Evolutionary conservation across 2,329 filamentous ascomycete species (phyloP).

Genomic region (Huntiella savannae): DNA sequence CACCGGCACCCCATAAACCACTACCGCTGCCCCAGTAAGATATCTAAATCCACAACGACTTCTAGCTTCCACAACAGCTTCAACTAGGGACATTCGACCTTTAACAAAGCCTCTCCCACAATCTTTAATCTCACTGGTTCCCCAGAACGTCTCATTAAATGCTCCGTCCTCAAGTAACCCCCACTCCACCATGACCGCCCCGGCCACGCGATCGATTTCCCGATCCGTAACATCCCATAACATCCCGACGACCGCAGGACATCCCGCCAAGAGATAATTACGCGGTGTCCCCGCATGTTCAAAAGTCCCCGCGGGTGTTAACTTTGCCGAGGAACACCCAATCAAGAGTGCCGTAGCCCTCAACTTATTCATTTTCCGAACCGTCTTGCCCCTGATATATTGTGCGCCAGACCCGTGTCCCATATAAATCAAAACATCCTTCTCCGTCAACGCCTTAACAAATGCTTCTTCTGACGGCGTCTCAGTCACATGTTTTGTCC

Average conservation of each 20-base stretch:
- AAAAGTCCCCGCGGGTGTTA: conserved; percentile 51
- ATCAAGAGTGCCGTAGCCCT: conserved; percentile 68
- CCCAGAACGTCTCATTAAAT: conserved; percentile 32
- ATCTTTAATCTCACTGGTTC: conserved; percentile 53
- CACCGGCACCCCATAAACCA: conserved; percentile 87
- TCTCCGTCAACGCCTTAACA: conserved; percentile 41
- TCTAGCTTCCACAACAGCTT: conserved; percentile 59
- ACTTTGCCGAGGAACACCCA: conserved; percentile 74
- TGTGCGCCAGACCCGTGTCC: conserved; percentile 90
- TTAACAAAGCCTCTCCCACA: conserved; percentile 20
- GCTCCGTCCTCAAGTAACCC: conserved; percentile 42
- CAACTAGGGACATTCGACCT: conserved; percentile 40
- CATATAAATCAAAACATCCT: conserved; percentile 75
- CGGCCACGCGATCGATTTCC: conserved; percentile 86
- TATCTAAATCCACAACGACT: conserved; percentile 73
- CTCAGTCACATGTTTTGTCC: conserved; percentile 50
- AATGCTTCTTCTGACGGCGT: conserved; percentile 64
- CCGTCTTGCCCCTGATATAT: conserved; percentile 71
- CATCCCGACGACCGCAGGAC: conserved; percentile 73
- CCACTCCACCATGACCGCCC: conserved; percentile 66
- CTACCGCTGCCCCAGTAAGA: conserved; percentile 81
- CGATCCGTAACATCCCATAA: conserved; percentile 97
- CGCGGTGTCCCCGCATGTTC: conserved; percentile 80
- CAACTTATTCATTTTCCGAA: conserved; percentile 61
- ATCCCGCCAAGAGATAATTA: conserved; percentile 78